Percentiles rank a stretch among this genome's conserved stretches.
Evolutionary conservation across 2,329 filamentous ascomycete genomes (phyloP).

Genomic region (Tolypocladium pustulatum): DNA sequence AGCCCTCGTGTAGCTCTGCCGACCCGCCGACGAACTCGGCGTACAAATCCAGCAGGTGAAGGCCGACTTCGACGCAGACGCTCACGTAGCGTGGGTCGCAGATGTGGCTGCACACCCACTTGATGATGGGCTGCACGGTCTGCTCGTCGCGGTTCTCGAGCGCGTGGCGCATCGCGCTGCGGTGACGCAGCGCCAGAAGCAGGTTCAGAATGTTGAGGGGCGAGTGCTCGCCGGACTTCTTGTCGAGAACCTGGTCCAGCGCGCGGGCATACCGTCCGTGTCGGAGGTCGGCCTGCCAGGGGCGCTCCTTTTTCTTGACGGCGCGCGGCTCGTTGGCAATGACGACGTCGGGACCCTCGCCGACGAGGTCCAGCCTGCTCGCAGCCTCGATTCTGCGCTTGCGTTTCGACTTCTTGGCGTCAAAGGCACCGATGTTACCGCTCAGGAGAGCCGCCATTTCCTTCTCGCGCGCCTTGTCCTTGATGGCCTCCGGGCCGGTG

Average conservation of each 20-base stretch:
- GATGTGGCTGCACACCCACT: slow-evolving; percentile 74
- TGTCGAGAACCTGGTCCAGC: slow-evolving; percentile 66
- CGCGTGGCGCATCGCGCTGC: slow-evolving; percentile 72
- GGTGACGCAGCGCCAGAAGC: slow-evolving; percentile 75
- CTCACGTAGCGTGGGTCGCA: slow-evolving; percentile 71
- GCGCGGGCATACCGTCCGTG: slow-evolving; percentile 67
- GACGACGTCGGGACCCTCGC: slow-evolving; percentile 78
- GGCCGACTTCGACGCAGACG: slow-evolving; percentile 72
- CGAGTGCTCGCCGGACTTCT: slow-evolving; percentile 38
- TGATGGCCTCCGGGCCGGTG: slow-evolving; percentile 68
- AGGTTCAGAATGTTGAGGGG: slow-evolving; percentile 61
- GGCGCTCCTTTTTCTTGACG: slow-evolving; percentile 49
- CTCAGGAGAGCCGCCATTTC: slow-evolving; percentile 76
- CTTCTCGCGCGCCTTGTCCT: slow-evolving; percentile 65
- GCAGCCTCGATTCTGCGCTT: slow-evolving; percentile 41
- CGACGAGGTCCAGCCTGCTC: slow-evolving; percentile 63
- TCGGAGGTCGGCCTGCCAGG: slow-evolving; percentile 75
- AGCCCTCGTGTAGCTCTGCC: slow-evolving; percentile 58
- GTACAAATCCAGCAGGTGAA: slow-evolving; percentile 81
- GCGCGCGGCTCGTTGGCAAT: slow-evolving; percentile 58
- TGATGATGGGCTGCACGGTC: slow-evolving; percentile 69
- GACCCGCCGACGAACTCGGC: slow-evolving; percentile 67
- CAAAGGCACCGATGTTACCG: slow-evolving; percentile 68
- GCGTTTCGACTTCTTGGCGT: slow-evolving; percentile 59
- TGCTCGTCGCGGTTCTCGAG: slow-evolving; percentile 73